These are phyloP conservation scores for Lizonia empirigonia DNA, from an alignment of 2,329 filamentous ascomycete genomes.

Conservation along the genomic window DNA sequence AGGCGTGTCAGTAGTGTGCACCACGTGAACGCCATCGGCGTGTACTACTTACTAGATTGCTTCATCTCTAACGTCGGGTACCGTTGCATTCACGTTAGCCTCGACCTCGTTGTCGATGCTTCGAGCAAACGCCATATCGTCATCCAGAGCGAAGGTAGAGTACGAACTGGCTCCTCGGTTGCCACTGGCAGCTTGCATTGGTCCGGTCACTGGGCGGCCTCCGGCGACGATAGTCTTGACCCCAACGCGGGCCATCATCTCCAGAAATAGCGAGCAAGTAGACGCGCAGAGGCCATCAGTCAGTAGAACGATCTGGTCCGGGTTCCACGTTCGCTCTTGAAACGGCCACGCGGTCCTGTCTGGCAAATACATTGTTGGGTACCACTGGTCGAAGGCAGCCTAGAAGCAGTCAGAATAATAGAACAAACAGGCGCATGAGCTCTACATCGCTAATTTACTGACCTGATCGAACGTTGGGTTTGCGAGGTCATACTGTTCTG, in stretches of 20 bases:
- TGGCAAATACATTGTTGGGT: slow-evolving; percentile 2
- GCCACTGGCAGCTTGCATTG: slow-evolving; percentile 66
- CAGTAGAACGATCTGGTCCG: slow-evolving; percentile 47
- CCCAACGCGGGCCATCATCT: slow-evolving; percentile 57
- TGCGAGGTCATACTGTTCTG: slow-evolving; percentile 17
- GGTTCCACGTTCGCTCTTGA: slow-evolving; percentile 1
- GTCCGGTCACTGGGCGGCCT: slow-evolving; percentile 58
- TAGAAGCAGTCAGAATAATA: neutral
- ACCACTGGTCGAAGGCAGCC: slow-evolving; percentile 20
- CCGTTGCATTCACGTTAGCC: neutral
- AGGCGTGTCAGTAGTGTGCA: too few relatives aligned
- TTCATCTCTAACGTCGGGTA: slow-evolving; percentile 15
- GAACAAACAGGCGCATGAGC: too few relatives aligned
- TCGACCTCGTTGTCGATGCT: slow-evolving; percentile 3
- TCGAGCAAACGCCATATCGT: slow-evolving; percentile 28
- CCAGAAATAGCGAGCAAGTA: slow-evolving; percentile 60
- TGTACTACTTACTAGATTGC: too few relatives aligned
- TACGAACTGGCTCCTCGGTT: slow-evolving; percentile 58
- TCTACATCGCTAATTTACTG: neutral
- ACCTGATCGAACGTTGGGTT: slow-evolving; percentile 9
- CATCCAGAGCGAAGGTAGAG: slow-evolving; percentile 41
- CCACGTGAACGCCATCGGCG: too few relatives aligned
- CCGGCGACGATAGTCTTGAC: slow-evolving; percentile 62
- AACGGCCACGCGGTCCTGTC: slow-evolving; percentile 4
- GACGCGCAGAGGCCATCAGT: slow-evolving; percentile 63